Evolutionary conservation across 768 basidiomycete species (phyloP).

Genomic region (Phaeolepiota aurea): DNA sequence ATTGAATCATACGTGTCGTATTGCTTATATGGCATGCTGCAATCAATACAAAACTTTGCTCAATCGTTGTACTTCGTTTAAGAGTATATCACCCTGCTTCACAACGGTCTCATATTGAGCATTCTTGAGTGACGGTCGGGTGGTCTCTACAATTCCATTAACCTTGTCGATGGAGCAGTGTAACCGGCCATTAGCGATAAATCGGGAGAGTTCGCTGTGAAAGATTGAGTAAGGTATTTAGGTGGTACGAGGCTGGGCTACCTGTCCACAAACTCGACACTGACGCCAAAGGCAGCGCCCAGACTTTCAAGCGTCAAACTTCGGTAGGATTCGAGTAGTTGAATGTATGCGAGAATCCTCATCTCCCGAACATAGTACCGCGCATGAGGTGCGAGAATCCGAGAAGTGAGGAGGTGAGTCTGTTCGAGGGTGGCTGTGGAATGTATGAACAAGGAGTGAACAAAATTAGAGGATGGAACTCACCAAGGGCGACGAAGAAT

Average conservation of each 20-base stretch:
- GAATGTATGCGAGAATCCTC: conserved; percentile 89
- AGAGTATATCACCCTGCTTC: conserved; percentile 82
- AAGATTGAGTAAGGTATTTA: background rate
- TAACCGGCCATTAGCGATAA: conserved; percentile 82
- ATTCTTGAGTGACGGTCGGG: conserved; percentile 57
- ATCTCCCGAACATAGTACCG: conserved; percentile 92
- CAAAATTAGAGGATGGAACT: conserved; percentile 10
- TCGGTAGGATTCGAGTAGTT: conserved; percentile 87
- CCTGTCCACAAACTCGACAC: conserved; percentile 81
- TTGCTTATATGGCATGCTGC: too few relatives aligned
- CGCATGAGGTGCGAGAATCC: conserved; percentile 77
- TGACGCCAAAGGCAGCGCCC: conserved; percentile 82
- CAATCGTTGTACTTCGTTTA: conserved; percentile 82
- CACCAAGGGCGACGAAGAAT: conserved; percentile 86
- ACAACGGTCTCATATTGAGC: conserved; percentile 91
- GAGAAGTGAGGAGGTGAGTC: conserved; percentile 79
- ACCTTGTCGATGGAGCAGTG: conserved; percentile 92
- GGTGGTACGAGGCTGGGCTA: conserved; percentile 24
- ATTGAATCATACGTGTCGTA: too few relatives aligned
- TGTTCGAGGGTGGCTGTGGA: conserved; percentile 78
- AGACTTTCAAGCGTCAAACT: conserved; percentile 86
- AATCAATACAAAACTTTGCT: conserved; percentile 71
- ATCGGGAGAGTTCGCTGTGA: conserved; percentile 77
- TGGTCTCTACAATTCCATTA: conserved; percentile 90
- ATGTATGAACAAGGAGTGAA: conserved; percentile 2